A percentile compares a stretch with the other conserved stretches of the same genome.
phyloP scores from a whole-genome alignment of 2,329 filamentous ascomycete genomes.

The Xylaria sp. region DNA sequence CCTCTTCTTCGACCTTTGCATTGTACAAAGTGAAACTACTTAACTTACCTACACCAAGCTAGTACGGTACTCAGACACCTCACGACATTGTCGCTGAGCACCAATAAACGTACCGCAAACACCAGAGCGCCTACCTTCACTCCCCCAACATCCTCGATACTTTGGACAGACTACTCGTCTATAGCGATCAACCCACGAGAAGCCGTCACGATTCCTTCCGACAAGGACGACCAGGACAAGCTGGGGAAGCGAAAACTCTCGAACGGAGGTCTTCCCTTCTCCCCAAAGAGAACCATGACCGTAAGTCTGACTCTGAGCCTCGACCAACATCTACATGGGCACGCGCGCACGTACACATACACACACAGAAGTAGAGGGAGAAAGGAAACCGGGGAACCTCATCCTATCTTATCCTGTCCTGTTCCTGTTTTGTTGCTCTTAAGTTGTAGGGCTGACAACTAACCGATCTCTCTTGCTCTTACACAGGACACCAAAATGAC shows the following conservation, averaged over 20 bases:
- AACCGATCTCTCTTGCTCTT: constrained; percentile 35
- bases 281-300: constrained; percentile 70
- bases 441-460: constrained; percentile 31
- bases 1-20: constrained; percentile 6
- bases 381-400: not conserved
- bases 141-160: not conserved
- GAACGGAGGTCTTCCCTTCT: constrained; percentile 66
- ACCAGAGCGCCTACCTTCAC: not conserved
- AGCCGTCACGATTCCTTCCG: constrained; percentile 39
- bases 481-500: constrained; percentile 62
- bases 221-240: constrained; percentile 55
- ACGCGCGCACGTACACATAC: not conserved
- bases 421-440: no score
- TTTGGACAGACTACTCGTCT: not conserved
- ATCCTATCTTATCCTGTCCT: not conserved
- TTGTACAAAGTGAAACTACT: not conserved
- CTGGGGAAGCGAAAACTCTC: constrained; percentile 77
- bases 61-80: not conserved
- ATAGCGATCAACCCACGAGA: constrained; percentile 19
- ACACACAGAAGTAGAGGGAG: not conserved
- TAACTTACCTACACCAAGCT: not conserved
- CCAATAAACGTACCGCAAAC: not conserved
- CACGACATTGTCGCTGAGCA: not conserved
- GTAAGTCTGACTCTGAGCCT: constrained; percentile 56
- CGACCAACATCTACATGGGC: not conserved